Evolutionary conservation across 495 filamentous ascomycete genomes (phyloP).

Genomic region (Talaromyces stipitatus): DNA sequence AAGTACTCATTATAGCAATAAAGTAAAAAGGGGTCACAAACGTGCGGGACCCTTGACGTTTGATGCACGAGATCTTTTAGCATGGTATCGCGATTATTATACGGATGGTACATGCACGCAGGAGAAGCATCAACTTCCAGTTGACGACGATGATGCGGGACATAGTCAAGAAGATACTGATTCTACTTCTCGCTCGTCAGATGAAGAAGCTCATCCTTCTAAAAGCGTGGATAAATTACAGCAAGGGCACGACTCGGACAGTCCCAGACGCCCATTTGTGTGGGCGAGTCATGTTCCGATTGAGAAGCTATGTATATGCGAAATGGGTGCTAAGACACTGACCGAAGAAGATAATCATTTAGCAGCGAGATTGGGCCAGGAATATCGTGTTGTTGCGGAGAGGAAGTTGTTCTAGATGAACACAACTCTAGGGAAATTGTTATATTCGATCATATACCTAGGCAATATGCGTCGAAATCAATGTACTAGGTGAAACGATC

Average conservation of each 20-base stretch:
- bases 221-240: not conserved
- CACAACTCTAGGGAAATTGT: not conserved
- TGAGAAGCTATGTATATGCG: conserved; percentile 61
- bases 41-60: conserved; percentile 15
- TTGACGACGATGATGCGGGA: not conserved
- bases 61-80: conserved; percentile 28
- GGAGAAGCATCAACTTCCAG: not conserved
- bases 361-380: conserved; percentile 31
- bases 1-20: not conserved
- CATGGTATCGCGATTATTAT: conserved; percentile 26
- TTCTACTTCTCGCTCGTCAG: not conserved
- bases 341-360: conserved; percentile 21
- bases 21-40: not conserved
- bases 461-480: not conserved
- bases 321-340: conserved; percentile 67
- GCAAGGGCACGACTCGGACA: not conserved
- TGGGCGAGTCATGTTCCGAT: conserved; percentile 59
- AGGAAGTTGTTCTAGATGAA: conserved; percentile 14
- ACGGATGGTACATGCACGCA: conserved; percentile 18
- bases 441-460: not conserved
- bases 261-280: conserved; percentile 21
- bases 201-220: conserved; percentile 5
- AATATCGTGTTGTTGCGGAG: conserved; percentile 35
- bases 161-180: not conserved
- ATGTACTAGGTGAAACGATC: not conserved